Conservation (phyloP, 805 yeast species). For the Candida rishiriensis region DNA sequence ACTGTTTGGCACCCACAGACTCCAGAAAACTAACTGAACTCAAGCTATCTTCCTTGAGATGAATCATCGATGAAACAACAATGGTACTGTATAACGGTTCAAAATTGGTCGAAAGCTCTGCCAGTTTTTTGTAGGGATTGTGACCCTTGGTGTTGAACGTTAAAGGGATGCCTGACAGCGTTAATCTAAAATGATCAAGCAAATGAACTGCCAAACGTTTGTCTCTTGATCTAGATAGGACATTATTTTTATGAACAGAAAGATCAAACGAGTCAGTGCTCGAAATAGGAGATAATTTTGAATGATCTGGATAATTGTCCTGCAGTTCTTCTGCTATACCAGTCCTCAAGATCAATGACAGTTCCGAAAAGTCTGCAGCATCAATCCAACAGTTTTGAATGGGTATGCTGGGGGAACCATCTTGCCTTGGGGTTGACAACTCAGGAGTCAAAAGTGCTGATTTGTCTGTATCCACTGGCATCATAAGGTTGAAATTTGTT, state of each 20-base stretch:
- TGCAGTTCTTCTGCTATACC: background rate
- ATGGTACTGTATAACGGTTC: slow-evolving; percentile 7
- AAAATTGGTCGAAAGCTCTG: slow-evolving; percentile 2
- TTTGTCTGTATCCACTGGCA: no score
- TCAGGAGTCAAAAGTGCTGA: no score
- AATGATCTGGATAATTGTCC: background rate
- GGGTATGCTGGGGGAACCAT: no score
- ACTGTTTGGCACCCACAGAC: background rate
- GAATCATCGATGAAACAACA: slow-evolving; percentile 4
- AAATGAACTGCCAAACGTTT: slow-evolving; percentile 1
- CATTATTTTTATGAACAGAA: background rate
- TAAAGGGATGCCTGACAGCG: slow-evolving; percentile 8
- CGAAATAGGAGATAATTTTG: no score
- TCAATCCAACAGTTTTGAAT: no score
- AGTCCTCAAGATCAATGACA: background rate
- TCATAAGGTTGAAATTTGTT: no score
- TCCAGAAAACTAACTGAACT: background rate
- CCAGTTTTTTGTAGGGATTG: slow-evolving; percentile 5
- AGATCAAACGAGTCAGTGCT: background rate
- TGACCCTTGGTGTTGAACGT: slow-evolving; percentile 5
- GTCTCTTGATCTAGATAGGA: background rate
- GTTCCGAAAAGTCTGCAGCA: no score
- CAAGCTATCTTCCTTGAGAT: background rate
- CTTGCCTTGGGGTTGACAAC: no score
- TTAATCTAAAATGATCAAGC: slow-evolving; percentile 3